Evolutionary conservation across 805 yeast species (phyloP).

Genomic region (Pichia membranifaciens): DNA sequence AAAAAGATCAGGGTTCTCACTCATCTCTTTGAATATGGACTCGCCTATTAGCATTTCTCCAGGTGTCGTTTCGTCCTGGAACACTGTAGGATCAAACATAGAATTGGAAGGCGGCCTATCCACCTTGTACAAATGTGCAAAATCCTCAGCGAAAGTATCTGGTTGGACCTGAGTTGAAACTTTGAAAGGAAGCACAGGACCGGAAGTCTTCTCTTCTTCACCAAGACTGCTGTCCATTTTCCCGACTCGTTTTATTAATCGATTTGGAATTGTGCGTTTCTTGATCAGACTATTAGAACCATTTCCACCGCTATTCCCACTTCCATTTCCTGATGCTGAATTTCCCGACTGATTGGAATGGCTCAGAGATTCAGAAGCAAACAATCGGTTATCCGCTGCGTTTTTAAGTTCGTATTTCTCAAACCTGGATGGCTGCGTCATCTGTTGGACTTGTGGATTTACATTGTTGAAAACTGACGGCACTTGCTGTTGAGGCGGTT

Average conservation of each 20-base stretch:
- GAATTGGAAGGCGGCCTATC: constrained; percentile 46
- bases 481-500: constrained; percentile 10
- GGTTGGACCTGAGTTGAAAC: constrained; percentile 18
- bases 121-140: constrained; percentile 21
- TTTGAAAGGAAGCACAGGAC: constrained; percentile 22
- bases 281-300: constrained; percentile 24
- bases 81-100: constrained; percentile 40
- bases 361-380: neutral
- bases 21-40: constrained; percentile 33
- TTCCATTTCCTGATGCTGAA: neutral
- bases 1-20: constrained; percentile 37
- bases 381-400: neutral
- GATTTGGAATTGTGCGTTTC: constrained; percentile 43
- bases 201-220: constrained; percentile 19
- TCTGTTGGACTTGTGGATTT: neutral
- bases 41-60: constrained; percentile 30
- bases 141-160: constrained; percentile 18
- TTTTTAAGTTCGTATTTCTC: constrained; percentile 18
- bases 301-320: neutral
- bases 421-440: constrained; percentile 16
- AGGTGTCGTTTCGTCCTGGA: constrained; percentile 32
- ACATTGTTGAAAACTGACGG: constrained; percentile 1
- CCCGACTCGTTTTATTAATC: constrained; percentile 38
- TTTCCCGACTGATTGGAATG: too few species aligned
- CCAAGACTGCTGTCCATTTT: constrained; percentile 29